Conservation (phyloP, 2,329 filamentous ascomycete species). For the Colletotrichum agaves region DNA sequence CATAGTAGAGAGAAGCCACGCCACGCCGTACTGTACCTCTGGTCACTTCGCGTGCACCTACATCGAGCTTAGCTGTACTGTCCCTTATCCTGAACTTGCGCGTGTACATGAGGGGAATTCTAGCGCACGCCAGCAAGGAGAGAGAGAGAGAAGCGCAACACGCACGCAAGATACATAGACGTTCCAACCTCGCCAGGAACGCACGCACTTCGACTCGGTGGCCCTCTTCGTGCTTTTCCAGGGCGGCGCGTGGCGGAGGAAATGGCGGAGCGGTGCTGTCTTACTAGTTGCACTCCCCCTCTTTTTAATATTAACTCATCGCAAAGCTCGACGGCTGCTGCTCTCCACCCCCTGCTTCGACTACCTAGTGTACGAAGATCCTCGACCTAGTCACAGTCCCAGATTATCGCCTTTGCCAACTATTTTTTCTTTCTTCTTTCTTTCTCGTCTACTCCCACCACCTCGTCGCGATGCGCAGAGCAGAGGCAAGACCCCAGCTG, state of each 20-base stretch:
- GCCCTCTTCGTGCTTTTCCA: constrained; percentile 1
- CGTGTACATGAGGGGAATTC: background rate
- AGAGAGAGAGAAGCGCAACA: background rate
- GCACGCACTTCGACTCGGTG: constrained; percentile 5
- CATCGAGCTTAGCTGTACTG: background rate
- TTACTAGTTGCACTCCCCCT: constrained; percentile 13
- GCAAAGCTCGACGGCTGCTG: constrained; percentile 5
- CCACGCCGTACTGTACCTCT: background rate
- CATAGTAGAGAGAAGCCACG: background rate
- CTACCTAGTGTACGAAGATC: constrained; percentile 25
- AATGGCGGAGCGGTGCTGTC: constrained; percentile 14
- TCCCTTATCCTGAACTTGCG: constrained; percentile 8
- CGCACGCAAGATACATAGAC: constrained; percentile 7
- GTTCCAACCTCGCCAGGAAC: constrained; percentile 20
- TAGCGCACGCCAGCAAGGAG: background rate
- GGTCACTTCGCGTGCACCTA: constrained; percentile 4
- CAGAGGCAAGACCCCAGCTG: constrained; percentile 6
- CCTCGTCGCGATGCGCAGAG: background rate
- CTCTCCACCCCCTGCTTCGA: background rate
- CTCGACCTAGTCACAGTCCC: constrained; percentile 14
- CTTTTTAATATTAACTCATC: background rate
- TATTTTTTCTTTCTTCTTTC: background rate
- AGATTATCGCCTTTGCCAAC: constrained; percentile 8
- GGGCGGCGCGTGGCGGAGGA: constrained; percentile 30
- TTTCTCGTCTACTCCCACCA: constrained; percentile 16